phyloP scores from a whole-genome alignment of 148 eudicot species.

The Dianthus caryophyllus region DNA sequence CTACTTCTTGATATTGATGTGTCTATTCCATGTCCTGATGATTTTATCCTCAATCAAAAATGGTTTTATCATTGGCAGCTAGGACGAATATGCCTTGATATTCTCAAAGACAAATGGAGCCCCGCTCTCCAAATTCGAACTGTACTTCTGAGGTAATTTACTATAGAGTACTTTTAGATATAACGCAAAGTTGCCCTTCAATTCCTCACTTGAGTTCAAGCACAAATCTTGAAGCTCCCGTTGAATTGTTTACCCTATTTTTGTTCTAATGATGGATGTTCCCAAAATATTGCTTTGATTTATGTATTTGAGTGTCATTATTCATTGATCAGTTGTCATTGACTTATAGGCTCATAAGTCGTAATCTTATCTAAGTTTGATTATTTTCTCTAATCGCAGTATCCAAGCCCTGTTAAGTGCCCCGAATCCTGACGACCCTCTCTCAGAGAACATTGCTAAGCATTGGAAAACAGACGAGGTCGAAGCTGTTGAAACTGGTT shows the following conservation, averaged over 20 bases:
- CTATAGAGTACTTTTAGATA: neutral
- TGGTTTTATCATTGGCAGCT: conserved; percentile 44
- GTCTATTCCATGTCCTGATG: neutral
- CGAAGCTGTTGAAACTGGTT: conserved; percentile 98
- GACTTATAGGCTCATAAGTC: neutral
- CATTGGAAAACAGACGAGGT: conserved; percentile 90
- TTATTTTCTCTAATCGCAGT: conserved; percentile 30
- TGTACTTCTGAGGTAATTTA: conserved; percentile 42
- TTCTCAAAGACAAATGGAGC: conserved; percentile 99
- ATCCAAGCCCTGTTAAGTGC: conserved; percentile 97
- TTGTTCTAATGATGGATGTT: no score
- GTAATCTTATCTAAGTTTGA: conserved; percentile 16
- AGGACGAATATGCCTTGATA: conserved; percentile 98
- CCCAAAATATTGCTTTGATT: neutral
- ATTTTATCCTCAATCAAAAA: neutral
- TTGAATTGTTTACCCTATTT: no score
- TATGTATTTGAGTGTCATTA: neutral
- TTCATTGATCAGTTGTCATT: neutral
- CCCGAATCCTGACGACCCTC: conserved; percentile 97
- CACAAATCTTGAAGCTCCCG: neutral
- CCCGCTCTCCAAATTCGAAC: conserved; percentile 99
- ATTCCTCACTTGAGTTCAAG: conserved; percentile 7
- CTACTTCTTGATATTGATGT: neutral
- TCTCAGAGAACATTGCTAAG: conserved; percentile 95
- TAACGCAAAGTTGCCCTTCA: neutral